Evolutionary conservation across 768 basidiomycete genomes (phyloP).

Genomic region (Hortiboletus campestris): DNA sequence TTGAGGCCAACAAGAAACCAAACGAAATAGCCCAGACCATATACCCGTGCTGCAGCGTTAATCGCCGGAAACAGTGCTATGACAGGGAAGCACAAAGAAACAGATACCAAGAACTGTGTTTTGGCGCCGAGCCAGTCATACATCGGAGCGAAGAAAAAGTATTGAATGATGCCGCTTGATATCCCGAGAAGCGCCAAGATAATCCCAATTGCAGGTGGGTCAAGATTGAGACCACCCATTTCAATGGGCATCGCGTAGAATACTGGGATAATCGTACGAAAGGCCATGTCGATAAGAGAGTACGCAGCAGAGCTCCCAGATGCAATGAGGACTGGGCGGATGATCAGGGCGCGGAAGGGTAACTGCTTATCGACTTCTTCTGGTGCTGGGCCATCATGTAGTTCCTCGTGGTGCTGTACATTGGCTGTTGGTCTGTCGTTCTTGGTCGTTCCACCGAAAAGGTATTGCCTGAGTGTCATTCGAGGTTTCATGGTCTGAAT

Average conservation of each 20-base stretch:
- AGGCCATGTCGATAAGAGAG: slow-evolving; percentile 62
- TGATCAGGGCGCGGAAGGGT: slow-evolving; percentile 48
- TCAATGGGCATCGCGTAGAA: slow-evolving; percentile 32
- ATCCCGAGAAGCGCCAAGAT: slow-evolving; percentile 27
- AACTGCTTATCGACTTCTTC: slow-evolving; percentile 27
- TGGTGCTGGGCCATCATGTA: neutral
- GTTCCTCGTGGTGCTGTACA: neutral
- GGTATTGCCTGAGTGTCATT: slow-evolving; percentile 15
- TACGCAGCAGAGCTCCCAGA: slow-evolving; percentile 59
- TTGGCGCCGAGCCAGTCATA: slow-evolving; percentile 60
- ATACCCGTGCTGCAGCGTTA: slow-evolving; percentile 33
- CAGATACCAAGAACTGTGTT: slow-evolving; percentile 49
- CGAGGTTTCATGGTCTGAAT: slow-evolving; percentile 16
- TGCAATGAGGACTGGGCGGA: slow-evolving; percentile 52
- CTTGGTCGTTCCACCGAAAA: slow-evolving; percentile 11
- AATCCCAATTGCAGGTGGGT: slow-evolving; percentile 31
- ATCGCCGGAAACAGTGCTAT: slow-evolving; percentile 43
- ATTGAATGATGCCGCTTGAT: slow-evolving; percentile 46
- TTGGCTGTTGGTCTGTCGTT: neutral
- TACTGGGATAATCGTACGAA: slow-evolving; percentile 43
- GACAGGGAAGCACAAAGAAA: slow-evolving; percentile 47
- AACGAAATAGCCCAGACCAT: slow-evolving; percentile 42
- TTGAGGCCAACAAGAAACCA: slow-evolving; percentile 55
- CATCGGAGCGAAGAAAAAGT: slow-evolving; percentile 57
- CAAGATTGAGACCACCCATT: slow-evolving; percentile 29